Conservation (phyloP, 2,329 filamentous ascomycete species). For the Botrytis sinoallii region DNA sequence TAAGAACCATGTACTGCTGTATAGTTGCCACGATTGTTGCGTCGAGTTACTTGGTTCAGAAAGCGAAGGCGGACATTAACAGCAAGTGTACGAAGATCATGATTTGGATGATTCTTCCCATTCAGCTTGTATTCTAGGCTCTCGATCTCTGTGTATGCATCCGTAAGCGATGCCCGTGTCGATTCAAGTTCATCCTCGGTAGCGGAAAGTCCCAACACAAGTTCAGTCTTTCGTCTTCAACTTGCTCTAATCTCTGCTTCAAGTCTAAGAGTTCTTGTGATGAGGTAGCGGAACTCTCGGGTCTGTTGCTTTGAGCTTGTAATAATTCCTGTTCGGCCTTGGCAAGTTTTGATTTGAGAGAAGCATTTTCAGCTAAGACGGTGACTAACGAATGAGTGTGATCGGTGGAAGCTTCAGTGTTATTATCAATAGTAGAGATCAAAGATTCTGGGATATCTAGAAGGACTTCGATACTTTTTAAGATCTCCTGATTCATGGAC, state of each 20-base stretch:
- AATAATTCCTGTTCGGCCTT: neutral
- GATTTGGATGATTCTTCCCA: neutral
- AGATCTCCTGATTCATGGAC: neutral
- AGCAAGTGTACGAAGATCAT: neutral
- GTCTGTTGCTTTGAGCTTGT: accelerated
- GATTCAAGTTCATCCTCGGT: neutral
- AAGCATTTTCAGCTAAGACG: neutral
- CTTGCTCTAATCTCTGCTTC: neutral
- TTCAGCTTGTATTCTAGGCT: neutral
- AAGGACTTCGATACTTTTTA: neutral
- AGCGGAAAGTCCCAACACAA: neutral
- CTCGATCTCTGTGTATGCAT: neutral
- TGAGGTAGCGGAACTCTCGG: accelerated
- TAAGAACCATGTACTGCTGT: neutral
- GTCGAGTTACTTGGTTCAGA: neutral
- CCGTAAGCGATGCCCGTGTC: neutral
- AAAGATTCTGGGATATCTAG: neutral
- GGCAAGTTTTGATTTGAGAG: neutral
- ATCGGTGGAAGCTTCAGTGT: neutral
- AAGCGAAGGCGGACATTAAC: neutral
- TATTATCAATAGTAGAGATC: neutral
- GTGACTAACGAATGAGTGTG: neutral
- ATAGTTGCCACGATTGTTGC: neutral
- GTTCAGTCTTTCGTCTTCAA: neutral
- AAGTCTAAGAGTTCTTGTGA: neutral